phyloP scores from a whole-genome alignment of 371 early-diverging fungal genomes.

The Chytridium lagenaria region DNA sequence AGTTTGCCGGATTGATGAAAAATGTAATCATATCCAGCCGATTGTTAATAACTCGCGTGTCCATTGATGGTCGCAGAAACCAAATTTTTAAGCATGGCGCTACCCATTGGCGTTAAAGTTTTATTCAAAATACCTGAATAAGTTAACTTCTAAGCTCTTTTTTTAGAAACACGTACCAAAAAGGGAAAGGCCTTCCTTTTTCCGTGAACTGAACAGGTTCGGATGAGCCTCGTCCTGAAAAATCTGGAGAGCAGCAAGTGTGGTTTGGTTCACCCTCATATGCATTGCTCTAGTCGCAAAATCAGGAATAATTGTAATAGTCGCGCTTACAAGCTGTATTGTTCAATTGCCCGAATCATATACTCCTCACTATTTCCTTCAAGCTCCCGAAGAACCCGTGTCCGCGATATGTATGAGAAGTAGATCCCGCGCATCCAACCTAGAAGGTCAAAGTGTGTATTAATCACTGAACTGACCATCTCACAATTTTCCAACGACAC shows the following conservation, averaged over 20 bases:
- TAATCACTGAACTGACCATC: conserved; percentile 51
- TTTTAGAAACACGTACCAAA: conserved; percentile 57
- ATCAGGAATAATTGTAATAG: conserved; percentile 27
- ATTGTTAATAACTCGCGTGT: conserved; percentile 49
- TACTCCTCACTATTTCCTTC: conserved; percentile 24
- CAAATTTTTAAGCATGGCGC: conserved; percentile 67
- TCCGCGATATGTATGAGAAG: conserved; percentile 59
- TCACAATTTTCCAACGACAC: conserved; percentile 59
- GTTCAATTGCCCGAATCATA: conserved; percentile 40
- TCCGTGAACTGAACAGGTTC: conserved; percentile 60
- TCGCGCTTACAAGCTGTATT: conserved; percentile 41
- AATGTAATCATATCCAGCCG: conserved; percentile 65
- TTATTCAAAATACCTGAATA: conserved; percentile 67
- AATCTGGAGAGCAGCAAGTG: conserved; percentile 68
- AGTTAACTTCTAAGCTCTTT: conserved; percentile 1
- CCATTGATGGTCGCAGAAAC: conserved; percentile 67
- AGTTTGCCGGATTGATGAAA: conserved; percentile 53
- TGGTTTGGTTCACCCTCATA: conserved; percentile 65
- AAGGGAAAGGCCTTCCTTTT: conserved; percentile 71
- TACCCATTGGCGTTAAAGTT: conserved; percentile 66
- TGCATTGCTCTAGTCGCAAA: conserved; percentile 45
- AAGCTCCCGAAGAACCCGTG: conserved; percentile 39
- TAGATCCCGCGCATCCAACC: conserved; percentile 71
- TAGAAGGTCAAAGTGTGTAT: conserved; percentile 24
- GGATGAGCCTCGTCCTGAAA: conserved; percentile 74